A percentile compares a stretch with the other conserved stretches of the same genome.
phyloP scores from a whole-genome alignment of 148 eudicot species.

The Rheum nobile region DNA sequence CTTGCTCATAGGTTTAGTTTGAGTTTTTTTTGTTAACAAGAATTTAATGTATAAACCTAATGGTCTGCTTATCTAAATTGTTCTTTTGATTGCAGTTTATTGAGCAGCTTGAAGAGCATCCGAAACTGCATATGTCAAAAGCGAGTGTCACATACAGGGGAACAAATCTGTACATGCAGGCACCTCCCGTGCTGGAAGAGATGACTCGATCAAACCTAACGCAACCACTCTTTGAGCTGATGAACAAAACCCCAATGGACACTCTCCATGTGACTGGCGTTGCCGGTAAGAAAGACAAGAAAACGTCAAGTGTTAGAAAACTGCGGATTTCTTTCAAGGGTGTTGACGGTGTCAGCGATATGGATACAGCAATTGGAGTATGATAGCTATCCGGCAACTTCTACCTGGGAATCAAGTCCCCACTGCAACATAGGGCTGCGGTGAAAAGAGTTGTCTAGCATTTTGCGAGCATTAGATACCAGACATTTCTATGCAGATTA shows the following conservation, averaged over 20 bases:
- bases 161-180: slow-evolving; percentile 89
- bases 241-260: slow-evolving; percentile 49
- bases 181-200: slow-evolving; percentile 93
- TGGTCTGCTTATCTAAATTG: not conserved
- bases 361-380: slow-evolving; percentile 75
- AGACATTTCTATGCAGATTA: not conserved
- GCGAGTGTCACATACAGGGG: slow-evolving; percentile 66
- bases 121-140: slow-evolving; percentile 52
- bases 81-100: slow-evolving; percentile 44
- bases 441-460: not conserved
- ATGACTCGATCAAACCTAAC: slow-evolving; percentile 74
- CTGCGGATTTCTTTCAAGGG: slow-evolving; percentile 70
- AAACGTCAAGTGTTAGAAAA: slow-evolving; percentile 50
- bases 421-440: not conserved
- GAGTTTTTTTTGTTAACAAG: too few relatives aligned
- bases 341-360: slow-evolving; percentile 49
- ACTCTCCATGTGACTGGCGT: slow-evolving; percentile 60
- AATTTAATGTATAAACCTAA: not conserved
- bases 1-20: not conserved
- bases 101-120: slow-evolving; percentile 64
- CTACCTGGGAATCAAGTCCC: not conserved
- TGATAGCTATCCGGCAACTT: slow-evolving; percentile 12
- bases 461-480: not conserved
- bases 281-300: slow-evolving; percentile 43
- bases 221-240: slow-evolving; percentile 55